Evolutionary conservation across 169 alveolate species (phyloP), one percentile per base, ranked within the genome.

Genomic region (Plasmodium gaboni): DNA sequence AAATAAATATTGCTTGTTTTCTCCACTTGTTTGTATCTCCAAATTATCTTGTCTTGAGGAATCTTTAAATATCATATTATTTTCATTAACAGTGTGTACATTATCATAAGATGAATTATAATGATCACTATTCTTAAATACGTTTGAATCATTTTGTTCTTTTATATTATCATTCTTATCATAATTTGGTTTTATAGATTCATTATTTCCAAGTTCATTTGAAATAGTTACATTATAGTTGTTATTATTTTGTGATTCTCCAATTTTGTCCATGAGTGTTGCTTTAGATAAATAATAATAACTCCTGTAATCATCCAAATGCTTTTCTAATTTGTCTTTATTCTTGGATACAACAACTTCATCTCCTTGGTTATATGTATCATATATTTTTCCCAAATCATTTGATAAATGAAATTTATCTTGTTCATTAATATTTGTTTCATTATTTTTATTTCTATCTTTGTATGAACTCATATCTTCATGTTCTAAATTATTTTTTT

Each of bases 281-380:
- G 38, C 32, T 24, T 78, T 78, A 8, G 89, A 78, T 24, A 78
- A 17, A 65, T 46, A 24, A 32, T 57, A 50, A 78, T 48, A 65
- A 50, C 53, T 44, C 17, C 32, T 83, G 51, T 63, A 68, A 8
- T 55, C 55, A 28, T 44, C 64, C 51, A 57, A 57, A 69, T 83
- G 68, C 22, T 83, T 69, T 72, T 68, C 19, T 50, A 68, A 22
- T 63, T 55, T 55, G 6, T 83, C 42, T 46, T 83, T 83, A 51
- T 83, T 53, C 19, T 48, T 26, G 19, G 83, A 22, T 10, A 83
- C 69, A 42, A 83, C 24, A 13, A 83, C 59, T 26, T 83, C 55
- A 22, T 83, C 91, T 42, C 91, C 91, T 38, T 70, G 55, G 51
- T 57, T 68, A 55, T 83, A 83, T 42, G 91, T 85, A 70, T 83